Evolutionary conservation across 2,329 filamentous ascomycete species (phyloP), one percentile per base, ranked within the genome.

Genomic region (Penicillium freii): DNA sequence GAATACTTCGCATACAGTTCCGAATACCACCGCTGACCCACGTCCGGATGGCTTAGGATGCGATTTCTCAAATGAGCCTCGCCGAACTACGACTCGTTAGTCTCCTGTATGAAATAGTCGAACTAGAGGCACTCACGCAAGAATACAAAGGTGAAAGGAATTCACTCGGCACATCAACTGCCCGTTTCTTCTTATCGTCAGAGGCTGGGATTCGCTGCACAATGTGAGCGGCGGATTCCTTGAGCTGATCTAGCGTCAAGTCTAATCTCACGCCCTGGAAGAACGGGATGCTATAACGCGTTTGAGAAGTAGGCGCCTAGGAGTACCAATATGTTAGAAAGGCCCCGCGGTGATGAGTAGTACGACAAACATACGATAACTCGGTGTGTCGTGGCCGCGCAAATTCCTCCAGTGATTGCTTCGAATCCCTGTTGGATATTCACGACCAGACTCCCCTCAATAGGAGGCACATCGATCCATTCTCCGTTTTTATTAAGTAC

Each of bases 351-450:
- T 9, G 8, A 29, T 25, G 19, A 19, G 27, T 27, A 1, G 7
- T 15, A 27, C 8, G 4, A 9, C 19, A 9, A 51, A 62, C 65
- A 57, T 62, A 74, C 71, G 44, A 73, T 67, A 2, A 75, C 73
- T 1, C 72, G 67, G 61, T 75, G 73, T 0, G 72, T 75, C 0
- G 73, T 75, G 9, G 71, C 71, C 11, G 79, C 76, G 62, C 82
- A 84, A 2, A 83, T 78, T 4, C 82, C 82, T 13, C 78, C 80
- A 0, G 82, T 84, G 47, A 84, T 70, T 0, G 82, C 82, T 62
- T 84, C 82, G 55, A 84, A 78, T 0, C 82, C 82, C 62, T 84
- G 82, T 54, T 73, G 71, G 19, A 80, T 79, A 48, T 81, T 80
- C 52, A 81, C 74, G 0, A 80, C 77, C 38, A 80, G 69, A 8